A percentile compares a stretch with the other conserved stretches of the same genome.
These are phyloP conservation scores for Penicillium sp. DNA, from an alignment of 2,329 filamentous ascomycete genomes.

Conservation along the genomic window DNA sequence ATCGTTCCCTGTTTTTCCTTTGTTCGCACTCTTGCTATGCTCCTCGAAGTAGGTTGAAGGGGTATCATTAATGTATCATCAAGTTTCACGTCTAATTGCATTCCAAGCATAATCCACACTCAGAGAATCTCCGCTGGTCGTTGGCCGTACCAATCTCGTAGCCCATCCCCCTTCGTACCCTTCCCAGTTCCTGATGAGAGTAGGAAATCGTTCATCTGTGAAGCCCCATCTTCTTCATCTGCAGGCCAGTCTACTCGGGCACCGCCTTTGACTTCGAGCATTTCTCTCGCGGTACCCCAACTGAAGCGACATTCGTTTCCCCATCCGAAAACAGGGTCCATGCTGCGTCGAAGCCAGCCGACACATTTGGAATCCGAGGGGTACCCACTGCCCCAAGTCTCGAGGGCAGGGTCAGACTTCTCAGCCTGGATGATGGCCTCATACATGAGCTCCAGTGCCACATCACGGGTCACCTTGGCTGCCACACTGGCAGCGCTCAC, in stretches of 20 bases:
- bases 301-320: slow-evolving; percentile 90
- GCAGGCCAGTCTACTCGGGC: slow-evolving; percentile 82
- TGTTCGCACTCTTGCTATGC: slow-evolving; percentile 14
- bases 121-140: slow-evolving; percentile 73
- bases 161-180: slow-evolving; percentile 65
- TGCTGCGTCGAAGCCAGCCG: slow-evolving; percentile 78
- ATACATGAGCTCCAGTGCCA: slow-evolving; percentile 79
- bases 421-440: slow-evolving; percentile 48
- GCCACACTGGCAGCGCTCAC: slow-evolving; percentile 93
- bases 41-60: slow-evolving; percentile 9
- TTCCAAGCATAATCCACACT: slow-evolving; percentile 22
- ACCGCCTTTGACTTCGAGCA: slow-evolving; percentile 76
- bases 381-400: slow-evolving; percentile 87
- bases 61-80: slow-evolving; percentile 32
- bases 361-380: slow-evolving; percentile 82
- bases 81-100: slow-evolving; percentile 19
- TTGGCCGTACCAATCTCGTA: slow-evolving; percentile 78
- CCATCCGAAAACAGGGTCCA: slow-evolving; percentile 96
- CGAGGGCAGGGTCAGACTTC: slow-evolving; percentile 33
- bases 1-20: slow-evolving; percentile 11
- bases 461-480: slow-evolving; percentile 93
- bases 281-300: slow-evolving; percentile 92
- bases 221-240: slow-evolving; percentile 66
- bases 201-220: slow-evolving; percentile 78
- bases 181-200: slow-evolving; percentile 38